phyloP scores from a whole-genome alignment of 768 basidiomycete genomes.

The Boletellus emodensis region DNA sequence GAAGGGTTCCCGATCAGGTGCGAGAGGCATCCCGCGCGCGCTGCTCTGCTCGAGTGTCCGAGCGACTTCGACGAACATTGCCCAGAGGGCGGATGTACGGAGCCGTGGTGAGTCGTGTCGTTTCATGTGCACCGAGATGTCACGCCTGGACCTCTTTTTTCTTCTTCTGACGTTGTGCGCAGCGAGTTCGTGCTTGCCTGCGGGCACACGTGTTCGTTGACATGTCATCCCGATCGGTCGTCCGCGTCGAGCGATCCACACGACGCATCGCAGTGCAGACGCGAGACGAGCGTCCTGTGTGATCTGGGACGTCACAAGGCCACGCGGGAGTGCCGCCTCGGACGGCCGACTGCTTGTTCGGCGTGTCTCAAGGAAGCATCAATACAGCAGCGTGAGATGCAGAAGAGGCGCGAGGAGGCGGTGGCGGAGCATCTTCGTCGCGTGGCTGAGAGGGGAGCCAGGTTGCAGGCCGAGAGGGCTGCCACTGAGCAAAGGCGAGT shows the following conservation, averaged over 20 bases:
- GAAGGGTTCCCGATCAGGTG: no score
- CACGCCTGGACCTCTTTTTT: no score
- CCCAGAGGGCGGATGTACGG: constrained; percentile 61
- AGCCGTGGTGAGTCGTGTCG: constrained; percentile 55
- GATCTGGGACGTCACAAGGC: constrained; percentile 41
- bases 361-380: no score
- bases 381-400: no score
- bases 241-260: constrained; percentile 27
- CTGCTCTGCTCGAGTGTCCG: constrained; percentile 35
- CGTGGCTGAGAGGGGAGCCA: no score
- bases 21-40: constrained; percentile 45
- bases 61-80: constrained; percentile 49
- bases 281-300: constrained; percentile 38
- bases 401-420: no score
- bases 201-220: constrained; percentile 51
- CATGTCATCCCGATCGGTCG: constrained; percentile 53
- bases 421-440: no score
- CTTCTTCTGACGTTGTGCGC: neutral
- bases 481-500: no score
- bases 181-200: constrained; percentile 11
- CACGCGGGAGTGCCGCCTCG: no score
- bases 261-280: constrained; percentile 40
- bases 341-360: no score
- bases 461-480: no score
- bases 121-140: no score